These are phyloP conservation scores for Fraxinus floribunda DNA, from an alignment of 305 asterid species.

Conservation along the genomic window DNA sequence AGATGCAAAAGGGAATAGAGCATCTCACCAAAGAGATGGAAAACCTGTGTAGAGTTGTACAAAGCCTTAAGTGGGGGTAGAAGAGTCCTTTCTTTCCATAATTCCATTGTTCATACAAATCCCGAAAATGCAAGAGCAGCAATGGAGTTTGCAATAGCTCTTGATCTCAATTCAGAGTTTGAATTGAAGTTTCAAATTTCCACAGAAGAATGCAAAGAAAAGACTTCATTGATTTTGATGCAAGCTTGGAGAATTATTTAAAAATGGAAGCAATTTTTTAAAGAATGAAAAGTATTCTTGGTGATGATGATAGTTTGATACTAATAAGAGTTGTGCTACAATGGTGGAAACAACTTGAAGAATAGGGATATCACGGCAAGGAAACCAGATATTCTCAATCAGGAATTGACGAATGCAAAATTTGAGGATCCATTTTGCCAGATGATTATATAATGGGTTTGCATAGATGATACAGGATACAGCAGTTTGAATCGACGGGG, in stretches of 20 bases:
- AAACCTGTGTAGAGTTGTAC: neutral
- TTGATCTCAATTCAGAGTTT: neutral
- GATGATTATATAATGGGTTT: too few species aligned
- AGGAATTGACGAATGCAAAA: neutral
- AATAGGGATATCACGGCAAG: neutral
- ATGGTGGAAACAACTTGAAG: neutral
- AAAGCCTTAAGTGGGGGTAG: neutral
- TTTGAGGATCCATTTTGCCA: too few species aligned
- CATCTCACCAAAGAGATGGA: neutral
- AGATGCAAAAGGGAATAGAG: neutral
- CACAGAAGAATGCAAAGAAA: neutral
- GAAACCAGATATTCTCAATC: neutral
- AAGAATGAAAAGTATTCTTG: neutral
- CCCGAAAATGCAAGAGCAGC: neutral
- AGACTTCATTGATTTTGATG: neutral
- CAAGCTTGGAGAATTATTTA: neutral
- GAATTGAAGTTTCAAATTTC: neutral
- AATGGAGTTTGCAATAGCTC: neutral
- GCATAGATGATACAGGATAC: neutral
- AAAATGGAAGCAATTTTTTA: neutral
- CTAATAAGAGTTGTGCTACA: neutral
- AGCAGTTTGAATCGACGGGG: neutral
- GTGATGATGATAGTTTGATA: neutral
- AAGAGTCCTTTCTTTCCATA: neutral
- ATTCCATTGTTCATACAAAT: neutral